Evolutionary conservation across 1,139 yeast genomes (phyloP), one percentile per base, ranked within the genome.

Genomic region (Geotrichum cucujoidarum): DNA sequence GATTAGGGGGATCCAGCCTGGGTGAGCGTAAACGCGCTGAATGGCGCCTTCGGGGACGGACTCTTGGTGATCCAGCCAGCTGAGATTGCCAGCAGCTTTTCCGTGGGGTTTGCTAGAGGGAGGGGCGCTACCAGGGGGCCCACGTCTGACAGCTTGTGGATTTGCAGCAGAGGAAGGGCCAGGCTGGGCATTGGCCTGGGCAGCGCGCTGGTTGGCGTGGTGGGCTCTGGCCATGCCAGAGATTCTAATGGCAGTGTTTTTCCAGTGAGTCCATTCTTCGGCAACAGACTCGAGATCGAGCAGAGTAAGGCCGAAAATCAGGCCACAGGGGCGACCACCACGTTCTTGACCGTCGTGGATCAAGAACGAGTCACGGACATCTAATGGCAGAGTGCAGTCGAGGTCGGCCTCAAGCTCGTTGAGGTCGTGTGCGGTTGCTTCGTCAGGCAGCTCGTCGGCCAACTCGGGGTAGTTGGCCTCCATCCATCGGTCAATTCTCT

Each of bases 1-100:
- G 18, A 88, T 78, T 39, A 90, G 66, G 1, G 97, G 97, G 48
- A 90, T 82, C 97, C 97, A 90, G 61, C 77, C 80, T 5, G 88
- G 81, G 64, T 88, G 89, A 1, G 96, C 92, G 67, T 86, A 90
- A 1, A 78, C 80, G 2, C 76, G 72, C 60, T 84, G 86, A 29
- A 89, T 72, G 7, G 80, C 67, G 4, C 80, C 80, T 16, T 87
- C 86, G 4, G 97, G 97, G 13, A 84, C 73, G 0, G 88, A 79
- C 46, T 72, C 72, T 67, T 89, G 97, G 41, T 61, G 60, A 30
- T 67, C 66, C 22, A 63, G 53, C 70, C 70, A 67, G 29, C 54
- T 52, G 16, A 50, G 46, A 20, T 51, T 50, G 16, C 51, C 46
- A 18, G 34, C 31, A 24, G 34, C 47, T 14, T 45, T 50, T 13